Base-by-base conservation (phyloP, 108 stramenopile species). In the Skeletonema tropicum region DNA sequence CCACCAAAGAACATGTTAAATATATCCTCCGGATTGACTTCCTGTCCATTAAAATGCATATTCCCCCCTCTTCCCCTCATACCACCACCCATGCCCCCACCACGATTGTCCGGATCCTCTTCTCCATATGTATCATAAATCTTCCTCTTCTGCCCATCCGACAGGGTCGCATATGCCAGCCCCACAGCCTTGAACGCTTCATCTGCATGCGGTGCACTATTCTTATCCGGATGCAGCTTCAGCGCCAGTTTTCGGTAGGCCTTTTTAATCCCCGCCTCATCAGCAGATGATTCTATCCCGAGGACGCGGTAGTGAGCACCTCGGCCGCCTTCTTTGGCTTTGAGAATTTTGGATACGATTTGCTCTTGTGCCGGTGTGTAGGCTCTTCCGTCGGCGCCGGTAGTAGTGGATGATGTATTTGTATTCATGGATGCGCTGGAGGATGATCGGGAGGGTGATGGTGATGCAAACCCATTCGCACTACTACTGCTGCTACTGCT, bases 1-100 rank as follows among this genome's bases (percentile, higher is more conserved):
- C 94, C 95, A 26, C 94, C 94, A 80, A 98, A 98, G 75, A 98
- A 98, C 97, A 97, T 97, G 73, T 96, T 96, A 68, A 98, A 98
- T 60, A 98, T 96, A 65, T 97, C 96, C 74, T 97, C 94, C 3
- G 98, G 97, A 58, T 77, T 84, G 3, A 97, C 87, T 30, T 93
- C 96, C 60, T 87, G 86, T 41, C 90, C 85, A 79, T 90, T 87
- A 59, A 89, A 79, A 74, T 79, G 64, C 19, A 58, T 55, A 10
- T 10, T 36, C 6, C 71, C 45, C 79, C 79, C 26, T 86, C 90
- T 13, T 86, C 90, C 10, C 74, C 70, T 55, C 84, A 79, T 41
- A 78, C 63, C 52, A 70, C 62, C 70, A 62, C 75, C 64, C 78
- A 83, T n/a, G 76, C 86, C 87, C 31, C 90, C 95, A 64, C 92